Conservation (phyloP, 495 filamentous ascomycete species). For the Penicillium coffeae region DNA sequence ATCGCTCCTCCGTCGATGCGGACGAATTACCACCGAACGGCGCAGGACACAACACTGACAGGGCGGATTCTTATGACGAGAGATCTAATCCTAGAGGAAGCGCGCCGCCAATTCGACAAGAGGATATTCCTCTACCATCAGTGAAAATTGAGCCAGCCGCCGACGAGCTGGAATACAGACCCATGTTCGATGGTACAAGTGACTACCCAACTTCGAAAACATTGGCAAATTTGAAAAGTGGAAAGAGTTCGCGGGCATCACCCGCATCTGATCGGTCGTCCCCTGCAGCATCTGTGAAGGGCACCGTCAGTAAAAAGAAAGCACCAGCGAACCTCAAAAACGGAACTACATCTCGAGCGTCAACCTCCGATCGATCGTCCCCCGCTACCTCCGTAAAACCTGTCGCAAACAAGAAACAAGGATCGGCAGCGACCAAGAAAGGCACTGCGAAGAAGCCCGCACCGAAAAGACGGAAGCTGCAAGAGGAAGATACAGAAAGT, state of each 20-base stretch:
- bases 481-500: constrained; percentile 44
- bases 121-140: constrained; percentile 18
- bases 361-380: constrained; percentile 24
- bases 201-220: constrained; percentile 42
- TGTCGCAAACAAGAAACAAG: constrained; percentile 33
- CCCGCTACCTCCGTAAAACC: constrained; percentile 27
- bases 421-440: constrained; percentile 46
- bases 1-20: constrained; percentile 37
- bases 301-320: constrained; percentile 32
- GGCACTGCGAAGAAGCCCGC: constrained; percentile 54
- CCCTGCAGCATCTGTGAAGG: constrained; percentile 27
- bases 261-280: constrained; percentile 25
- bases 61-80: constrained; percentile 37
- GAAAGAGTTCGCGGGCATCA: constrained; percentile 21
- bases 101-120: constrained; percentile 7
- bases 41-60: constrained; percentile 10
- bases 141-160: constrained; percentile 37
- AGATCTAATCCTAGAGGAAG: constrained; percentile 11
- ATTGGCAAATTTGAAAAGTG: constrained; percentile 37
- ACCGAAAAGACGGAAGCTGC: constrained; percentile 55
- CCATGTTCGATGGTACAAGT: constrained; percentile 26
- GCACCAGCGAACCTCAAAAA: constrained; percentile 45
- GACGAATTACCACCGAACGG: constrained; percentile 35
- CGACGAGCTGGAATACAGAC: constrained; percentile 25
- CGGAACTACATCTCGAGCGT: constrained; percentile 39